Evolutionary conservation across 208 protist genomes (phyloP), one percentile per base, ranked within the genome.

Genomic region (Tritrichomonas musculus): DNA sequence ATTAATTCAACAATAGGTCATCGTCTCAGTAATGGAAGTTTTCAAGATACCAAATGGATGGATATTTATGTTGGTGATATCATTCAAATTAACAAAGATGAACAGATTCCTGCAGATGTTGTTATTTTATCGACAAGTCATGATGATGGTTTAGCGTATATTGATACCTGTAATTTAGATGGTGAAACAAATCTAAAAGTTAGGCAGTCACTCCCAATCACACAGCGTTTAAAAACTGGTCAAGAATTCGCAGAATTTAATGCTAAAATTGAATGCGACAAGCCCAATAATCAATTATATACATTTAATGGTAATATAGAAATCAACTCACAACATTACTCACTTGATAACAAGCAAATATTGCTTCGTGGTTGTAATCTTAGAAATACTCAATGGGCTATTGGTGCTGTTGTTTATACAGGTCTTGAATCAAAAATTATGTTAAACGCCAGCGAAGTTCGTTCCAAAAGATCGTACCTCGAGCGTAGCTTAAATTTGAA

Each of bases 371-470:
- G 94, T 20, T 95, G 94, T 60, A 69, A 39, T 27, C 47, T 96
- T 57, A 25, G 94, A 30, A 96, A 96, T 72, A 96, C 95, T n/a
- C 49, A 94, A 30, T 96, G 93, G 93, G 92, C 92, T 5, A 44
- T 95, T 39, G 95, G 94, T 39, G 49, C 95, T 39, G 95, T 96
- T n/a, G 69, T 96, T 13, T 96, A 95, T 93, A 95, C 96, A n/a
- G 96, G 96, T 20, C 55, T 93, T 49, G 96, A 96, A n/a, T 95
- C 94, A 53, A 96, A 96, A 93, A 93, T 96, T 36, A 93, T 96
- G 80, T 92, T 94, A 50, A 96, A 96, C 93, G 98, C 98, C 94
- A 97, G 97, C 94, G 94, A 97, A 92, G 50, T 36, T 8, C 33
- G 65, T 3, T 92, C 80, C 22, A 94, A 94, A 88, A 57, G 92